Evolutionary conservation across 129 eudicot genomes (phyloP).

Genomic region (Lactuca saligna): DNA sequence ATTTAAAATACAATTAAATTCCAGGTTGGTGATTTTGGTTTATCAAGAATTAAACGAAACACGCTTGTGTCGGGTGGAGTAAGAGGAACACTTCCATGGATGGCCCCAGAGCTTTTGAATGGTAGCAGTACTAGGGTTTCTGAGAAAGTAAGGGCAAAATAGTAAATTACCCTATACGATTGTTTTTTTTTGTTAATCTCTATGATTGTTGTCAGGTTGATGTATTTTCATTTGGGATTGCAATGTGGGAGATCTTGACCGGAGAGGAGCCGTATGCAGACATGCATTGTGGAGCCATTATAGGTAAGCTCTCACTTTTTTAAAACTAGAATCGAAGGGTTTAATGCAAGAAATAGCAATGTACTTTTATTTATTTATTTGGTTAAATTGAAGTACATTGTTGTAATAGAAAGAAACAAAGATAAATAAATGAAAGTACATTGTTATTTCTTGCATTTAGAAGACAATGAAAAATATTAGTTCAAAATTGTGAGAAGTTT

Average conservation of each 20-base stretch:
- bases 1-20: neutral
- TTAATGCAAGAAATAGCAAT: too few species aligned
- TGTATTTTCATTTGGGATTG: slow-evolving; percentile 67
- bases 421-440: too few species aligned
- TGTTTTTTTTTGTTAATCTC: neutral
- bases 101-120: slow-evolving; percentile 75
- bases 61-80: slow-evolving; percentile 81
- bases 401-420: too few species aligned
- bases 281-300: slow-evolving; percentile 74
- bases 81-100: slow-evolving; percentile 85
- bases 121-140: slow-evolving; percentile 65
- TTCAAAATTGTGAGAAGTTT: too few species aligned
- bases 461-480: neutral
- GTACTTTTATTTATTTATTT: too few species aligned
- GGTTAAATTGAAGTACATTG: too few species aligned
- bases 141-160: slow-evolving; percentile 48
- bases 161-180: neutral
- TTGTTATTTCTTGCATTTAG: too few species aligned
- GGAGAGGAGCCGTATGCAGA: slow-evolving; percentile 72
- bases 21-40: slow-evolving; percentile 80
- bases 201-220: slow-evolving; percentile 45
- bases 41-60: slow-evolving; percentile 71
- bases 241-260: slow-evolving; percentile 75
- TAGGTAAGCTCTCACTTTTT: slow-evolving; percentile 39
- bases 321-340: neutral